These are phyloP conservation scores for Penicillium sp. DNA, from an alignment of 2,329 filamentous ascomycete genomes.

Conservation along the genomic window DNA sequence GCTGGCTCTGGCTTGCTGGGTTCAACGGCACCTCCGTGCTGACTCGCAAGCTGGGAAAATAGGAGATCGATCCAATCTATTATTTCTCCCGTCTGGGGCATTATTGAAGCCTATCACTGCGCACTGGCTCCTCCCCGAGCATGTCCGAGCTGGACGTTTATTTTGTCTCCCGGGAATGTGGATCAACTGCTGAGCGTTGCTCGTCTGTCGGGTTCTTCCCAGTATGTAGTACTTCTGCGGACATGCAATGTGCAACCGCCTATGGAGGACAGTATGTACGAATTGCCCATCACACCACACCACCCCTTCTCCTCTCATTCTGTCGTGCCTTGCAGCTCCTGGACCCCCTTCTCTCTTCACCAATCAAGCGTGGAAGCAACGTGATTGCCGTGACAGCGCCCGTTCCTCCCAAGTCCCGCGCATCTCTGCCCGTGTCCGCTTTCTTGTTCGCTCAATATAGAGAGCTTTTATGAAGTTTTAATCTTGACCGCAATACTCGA, in stretches of 20 bases:
- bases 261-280: neutral
- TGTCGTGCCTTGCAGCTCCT: conserved; percentile 18
- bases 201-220: conserved; percentile 6
- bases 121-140: conserved; percentile 17
- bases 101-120: conserved; percentile 8
- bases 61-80: neutral
- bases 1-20: neutral
- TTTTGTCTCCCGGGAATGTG: conserved; percentile 16
- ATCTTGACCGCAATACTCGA: neutral
- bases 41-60: conserved; percentile 10
- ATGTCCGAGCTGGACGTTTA: conserved; percentile 22
- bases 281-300: neutral
- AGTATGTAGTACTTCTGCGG: neutral
- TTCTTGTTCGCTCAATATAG: neutral
- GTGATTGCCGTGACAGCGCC: neutral
- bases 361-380: neutral
- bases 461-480: neutral
- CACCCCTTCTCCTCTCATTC: conserved; percentile 1
- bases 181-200: conserved; percentile 19
- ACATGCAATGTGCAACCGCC: neutral
- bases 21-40: conserved; percentile 14
- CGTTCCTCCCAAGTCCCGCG: neutral
- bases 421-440: neutral
- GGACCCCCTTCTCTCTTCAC: neutral
- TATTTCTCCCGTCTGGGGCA: neutral